phyloP scores from a whole-genome alignment of 305 asterid genomes.

The Solanum hybrid region DNA sequence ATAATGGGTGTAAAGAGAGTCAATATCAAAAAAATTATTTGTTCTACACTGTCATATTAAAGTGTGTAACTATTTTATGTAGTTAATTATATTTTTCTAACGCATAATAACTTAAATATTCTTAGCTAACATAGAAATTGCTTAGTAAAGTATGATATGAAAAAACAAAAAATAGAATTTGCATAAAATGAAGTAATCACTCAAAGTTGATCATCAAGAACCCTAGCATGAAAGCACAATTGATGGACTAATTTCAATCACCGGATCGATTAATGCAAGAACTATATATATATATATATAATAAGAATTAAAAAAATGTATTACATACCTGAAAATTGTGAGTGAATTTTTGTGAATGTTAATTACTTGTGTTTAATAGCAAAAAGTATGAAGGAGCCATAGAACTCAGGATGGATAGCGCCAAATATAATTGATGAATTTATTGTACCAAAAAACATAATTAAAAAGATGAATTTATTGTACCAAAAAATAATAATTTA shows the following conservation, averaged over 20 bases:
- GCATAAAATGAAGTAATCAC: neutral
- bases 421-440: constrained; percentile 16
- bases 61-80: neutral
- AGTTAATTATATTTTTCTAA: neutral
- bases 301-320: neutral
- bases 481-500: no score
- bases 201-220: neutral
- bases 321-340: neutral
- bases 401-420: constrained; percentile 93
- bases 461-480: neutral
- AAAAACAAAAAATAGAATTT: neutral
- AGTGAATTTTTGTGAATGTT: neutral
- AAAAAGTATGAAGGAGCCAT: constrained; percentile 45
- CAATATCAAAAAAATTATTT: no score
- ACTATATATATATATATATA: neutral
- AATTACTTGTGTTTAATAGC: neutral
- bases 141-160: neutral
- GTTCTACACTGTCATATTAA: no score
- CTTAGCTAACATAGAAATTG: neutral
- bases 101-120: neutral
- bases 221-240: neutral
- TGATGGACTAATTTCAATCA: neutral
- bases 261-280: neutral
- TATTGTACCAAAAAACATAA: neutral
- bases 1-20: neutral